These are phyloP conservation scores for Ustilago loliicola DNA, from an alignment of 1,284 basidiomycete genomes.

Conservation along the genomic window DNA sequence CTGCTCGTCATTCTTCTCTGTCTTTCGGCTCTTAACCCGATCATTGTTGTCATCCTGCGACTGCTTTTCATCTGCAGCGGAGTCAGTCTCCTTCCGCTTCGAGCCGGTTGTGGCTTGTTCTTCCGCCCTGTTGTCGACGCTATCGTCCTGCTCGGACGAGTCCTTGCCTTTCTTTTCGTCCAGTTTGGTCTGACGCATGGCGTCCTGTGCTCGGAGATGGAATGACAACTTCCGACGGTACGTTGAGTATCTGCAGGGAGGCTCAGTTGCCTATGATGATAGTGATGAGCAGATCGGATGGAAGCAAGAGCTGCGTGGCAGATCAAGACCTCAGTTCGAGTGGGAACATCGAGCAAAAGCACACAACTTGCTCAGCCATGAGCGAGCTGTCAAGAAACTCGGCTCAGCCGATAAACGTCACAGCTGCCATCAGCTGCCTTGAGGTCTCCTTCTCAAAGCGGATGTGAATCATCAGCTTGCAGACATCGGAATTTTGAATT, in stretches of 20 bases:
- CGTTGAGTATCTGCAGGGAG: neutral
- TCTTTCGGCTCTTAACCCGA: constrained; percentile 31
- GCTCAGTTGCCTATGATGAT: neutral
- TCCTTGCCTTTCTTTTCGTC: constrained; percentile 16
- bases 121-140: neutral
- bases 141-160: neutral
- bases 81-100: constrained; percentile 28
- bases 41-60: neutral
- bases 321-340: neutral
- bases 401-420: neutral
- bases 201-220: neutral
- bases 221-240: neutral
- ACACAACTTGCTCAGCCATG: neutral
- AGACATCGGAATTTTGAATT: constrained; percentile 1
- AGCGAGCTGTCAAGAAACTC: neutral
- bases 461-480: constrained; percentile 7
- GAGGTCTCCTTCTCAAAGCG: neutral
- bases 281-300: neutral
- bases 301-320: no score
- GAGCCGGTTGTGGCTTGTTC: constrained; percentile 12
- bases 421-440: neutral
- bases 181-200: constrained; percentile 27
- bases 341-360: neutral
- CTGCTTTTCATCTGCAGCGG: neutral
- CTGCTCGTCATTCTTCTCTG: neutral